Percentiles rank a stretch among this genome's conserved stretches.
phyloP scores from a whole-genome alignment of 2,329 filamentous ascomycete genomes.

The Fusarium succisae region DNA sequence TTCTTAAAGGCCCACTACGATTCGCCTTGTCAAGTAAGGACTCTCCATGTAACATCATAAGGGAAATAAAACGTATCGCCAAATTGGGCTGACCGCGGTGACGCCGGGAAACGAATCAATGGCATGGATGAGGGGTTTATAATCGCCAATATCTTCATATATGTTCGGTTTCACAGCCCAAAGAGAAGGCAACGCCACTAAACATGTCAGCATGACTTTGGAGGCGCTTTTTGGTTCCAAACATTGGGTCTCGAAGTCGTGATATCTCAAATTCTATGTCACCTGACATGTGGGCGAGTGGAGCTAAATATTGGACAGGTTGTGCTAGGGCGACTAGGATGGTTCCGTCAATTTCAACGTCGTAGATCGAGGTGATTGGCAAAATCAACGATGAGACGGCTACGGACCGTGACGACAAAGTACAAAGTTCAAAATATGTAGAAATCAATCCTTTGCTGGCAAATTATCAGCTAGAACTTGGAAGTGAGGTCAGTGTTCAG shows the following conservation, averaged over 20 bases:
- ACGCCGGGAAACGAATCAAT: slow-evolving; percentile 7
- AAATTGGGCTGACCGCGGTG: slow-evolving; percentile 15
- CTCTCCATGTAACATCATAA: neutral
- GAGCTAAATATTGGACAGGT: neutral
- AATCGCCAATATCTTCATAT: slow-evolving; percentile 28
- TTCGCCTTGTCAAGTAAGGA: neutral
- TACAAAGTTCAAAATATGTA: neutral
- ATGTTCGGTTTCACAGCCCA: slow-evolving; percentile 26
- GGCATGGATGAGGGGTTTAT: neutral
- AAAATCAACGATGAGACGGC: neutral
- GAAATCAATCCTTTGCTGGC: neutral
- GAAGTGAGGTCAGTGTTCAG: neutral
- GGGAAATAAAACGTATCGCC: neutral
- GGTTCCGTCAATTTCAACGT: neutral
- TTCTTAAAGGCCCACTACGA: neutral
- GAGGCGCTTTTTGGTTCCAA: slow-evolving; percentile 6
- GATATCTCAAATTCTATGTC: slow-evolving; percentile 13
- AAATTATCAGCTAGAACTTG: neutral
- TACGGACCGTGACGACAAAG: neutral
- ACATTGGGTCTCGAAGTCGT: neutral
- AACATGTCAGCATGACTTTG: slow-evolving; percentile 31
- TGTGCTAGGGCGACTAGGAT: neutral
- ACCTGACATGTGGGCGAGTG: slow-evolving; percentile 21
- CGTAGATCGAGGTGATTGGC: neutral
- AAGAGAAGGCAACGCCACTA: slow-evolving; percentile 32